Conservation (phyloP, 2,329 filamentous ascomycete genomes). For the Diaporthe velutina region DNA sequence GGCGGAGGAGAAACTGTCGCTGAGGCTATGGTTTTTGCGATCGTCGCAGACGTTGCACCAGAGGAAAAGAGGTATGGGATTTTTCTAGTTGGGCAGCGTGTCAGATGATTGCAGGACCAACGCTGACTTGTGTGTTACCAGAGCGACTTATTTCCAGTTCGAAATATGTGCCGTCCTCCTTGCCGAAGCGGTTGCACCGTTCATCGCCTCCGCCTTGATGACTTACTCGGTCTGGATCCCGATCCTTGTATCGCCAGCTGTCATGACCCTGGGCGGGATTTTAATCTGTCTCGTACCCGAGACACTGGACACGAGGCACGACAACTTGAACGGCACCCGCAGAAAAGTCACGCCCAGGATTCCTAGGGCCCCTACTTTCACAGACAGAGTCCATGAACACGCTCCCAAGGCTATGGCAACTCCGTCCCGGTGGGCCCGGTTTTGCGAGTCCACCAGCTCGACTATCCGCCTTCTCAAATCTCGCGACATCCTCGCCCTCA, state of each 20-base stretch:
- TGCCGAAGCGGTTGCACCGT: slow-evolving; percentile 29
- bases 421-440: not conserved
- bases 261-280: slow-evolving; percentile 21
- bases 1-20: slow-evolving; percentile 32
- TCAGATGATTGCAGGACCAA: no score
- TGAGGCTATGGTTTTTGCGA: slow-evolving; percentile 34
- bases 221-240: slow-evolving; percentile 30
- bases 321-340: not conserved
- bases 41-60: slow-evolving; percentile 23
- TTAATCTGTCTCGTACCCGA: slow-evolving; percentile 29
- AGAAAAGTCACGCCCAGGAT: not conserved
- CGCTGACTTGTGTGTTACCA: not conserved
- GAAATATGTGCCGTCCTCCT: slow-evolving; percentile 34
- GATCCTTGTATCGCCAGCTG: slow-evolving; percentile 32
- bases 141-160: slow-evolving; percentile 26
- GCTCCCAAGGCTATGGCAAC: not conserved
- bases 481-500: slow-evolving; percentile 13
- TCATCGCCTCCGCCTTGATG: slow-evolving; percentile 36
- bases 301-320: not conserved
- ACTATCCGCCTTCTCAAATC: not conserved
- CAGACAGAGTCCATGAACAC: not conserved
- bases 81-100: no score
- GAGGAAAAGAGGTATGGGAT: slow-evolving; percentile 21
- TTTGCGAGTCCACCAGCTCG: not conserved
- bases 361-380: not conserved